Evolutionary conservation across 2,329 filamentous ascomycete species (phyloP).

Genomic region (Colletotrichum kahawae): DNA sequence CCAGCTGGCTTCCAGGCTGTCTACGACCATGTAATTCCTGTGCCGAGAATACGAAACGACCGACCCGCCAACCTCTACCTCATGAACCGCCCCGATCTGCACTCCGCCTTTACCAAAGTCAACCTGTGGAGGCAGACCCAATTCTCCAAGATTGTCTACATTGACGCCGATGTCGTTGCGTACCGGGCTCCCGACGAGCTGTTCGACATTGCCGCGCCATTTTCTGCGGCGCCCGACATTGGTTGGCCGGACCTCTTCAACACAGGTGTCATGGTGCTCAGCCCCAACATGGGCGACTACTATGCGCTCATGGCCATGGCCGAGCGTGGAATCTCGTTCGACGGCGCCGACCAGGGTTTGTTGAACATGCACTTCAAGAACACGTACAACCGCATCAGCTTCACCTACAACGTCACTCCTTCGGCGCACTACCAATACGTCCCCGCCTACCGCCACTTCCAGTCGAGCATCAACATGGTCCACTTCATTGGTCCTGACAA

Average conservation of each 20-base stretch:
- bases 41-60: constrained; percentile 78
- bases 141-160: constrained; percentile 90
- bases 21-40: constrained; percentile 88
- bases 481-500: constrained; percentile 95
- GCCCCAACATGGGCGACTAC: constrained; percentile 86
- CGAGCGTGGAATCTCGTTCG: constrained; percentile 87
- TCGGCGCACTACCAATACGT: constrained; percentile 98
- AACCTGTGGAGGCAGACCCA: constrained; percentile 90
- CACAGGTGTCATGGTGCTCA: constrained; percentile 93
- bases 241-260: constrained; percentile 99
- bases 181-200: constrained; percentile 92
- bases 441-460: constrained; percentile 92
- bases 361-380: constrained; percentile 92
- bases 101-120: constrained; percentile 96
- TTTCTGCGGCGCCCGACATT: constrained; percentile 85
- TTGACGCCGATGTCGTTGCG: constrained; percentile 93
- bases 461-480: constrained; percentile 85
- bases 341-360: constrained; percentile 94
- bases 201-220: constrained; percentile 67
- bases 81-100: constrained; percentile 89
- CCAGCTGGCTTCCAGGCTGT: constrained; percentile 60
- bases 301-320: constrained; percentile 85
- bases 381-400: constrained; percentile 86
- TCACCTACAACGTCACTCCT: constrained; percentile 96
- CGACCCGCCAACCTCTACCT: constrained; percentile 83